Evolutionary conservation across 768 basidiomycete genomes (phyloP), one percentile per base, ranked within the genome.

Genomic region (Sarcomyxa edulis): DNA sequence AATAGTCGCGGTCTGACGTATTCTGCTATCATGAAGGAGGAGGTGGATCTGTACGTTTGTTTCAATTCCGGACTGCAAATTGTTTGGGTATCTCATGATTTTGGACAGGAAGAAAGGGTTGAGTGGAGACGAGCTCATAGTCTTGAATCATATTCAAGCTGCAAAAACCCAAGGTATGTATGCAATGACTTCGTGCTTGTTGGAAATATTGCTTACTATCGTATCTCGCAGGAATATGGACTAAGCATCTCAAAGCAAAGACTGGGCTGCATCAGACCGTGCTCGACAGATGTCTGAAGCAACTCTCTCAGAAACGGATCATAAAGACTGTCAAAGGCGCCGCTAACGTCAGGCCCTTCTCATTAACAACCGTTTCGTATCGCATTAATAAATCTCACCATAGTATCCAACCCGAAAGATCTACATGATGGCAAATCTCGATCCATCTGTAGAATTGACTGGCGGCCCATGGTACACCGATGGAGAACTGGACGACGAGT

Each of bases 391-490:
- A n/a, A 24, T 41, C 24, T 29, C 21, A 27, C 29, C 32, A 32
- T 49, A 95, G 89, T 78, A 84, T 50, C 91, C 90, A 10, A 98
- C 92, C 3, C 79, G 91, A 32, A 93, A 94, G 61, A 90, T 96
- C 43, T 99, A 94, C 65, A 96, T 97, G 84, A 76, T 94, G 28
- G 77, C 81, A 31, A 76, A 84, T 45, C 62, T 97, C 5, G 85
- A 88, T 42, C 96, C 96, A 2, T 90, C 91, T 1, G 84, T 90
- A 10, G 84, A 92, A 38, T 64, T 98, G 45, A 95, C 93, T 0
- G 96, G 96, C 36, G 96, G 96, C 1, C 90, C 95, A 3, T 99
- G 96, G 95, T 99, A 94, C 54, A 92, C 89, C 7, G 93, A 95
- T 52, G 90, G 91, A 54, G 96, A 96, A 54, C 78, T 97, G 19